Conservation (phyloP, 768 basidiomycete species). For the Lactarius evosmus region DNA sequence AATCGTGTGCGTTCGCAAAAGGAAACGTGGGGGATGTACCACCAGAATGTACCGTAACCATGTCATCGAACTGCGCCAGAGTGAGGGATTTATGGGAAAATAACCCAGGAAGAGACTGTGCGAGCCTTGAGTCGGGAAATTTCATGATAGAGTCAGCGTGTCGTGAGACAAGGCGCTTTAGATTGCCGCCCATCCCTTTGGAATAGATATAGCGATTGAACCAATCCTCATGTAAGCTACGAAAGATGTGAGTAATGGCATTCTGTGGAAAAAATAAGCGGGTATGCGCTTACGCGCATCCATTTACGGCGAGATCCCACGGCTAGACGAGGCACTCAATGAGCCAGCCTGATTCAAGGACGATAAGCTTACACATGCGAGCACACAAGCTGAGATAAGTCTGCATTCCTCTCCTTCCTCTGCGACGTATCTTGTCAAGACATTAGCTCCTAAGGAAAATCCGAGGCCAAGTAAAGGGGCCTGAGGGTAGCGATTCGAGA, state of each 20-base stretch:
- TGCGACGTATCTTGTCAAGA: constrained; percentile 84
- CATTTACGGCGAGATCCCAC: constrained; percentile 46
- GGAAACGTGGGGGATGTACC: constrained; percentile 54
- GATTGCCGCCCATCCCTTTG: constrained; percentile 73
- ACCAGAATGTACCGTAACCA: constrained; percentile 63
- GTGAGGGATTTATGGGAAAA: constrained; percentile 51
- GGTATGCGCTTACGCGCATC: constrained; percentile 31
- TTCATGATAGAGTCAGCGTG: constrained; percentile 48
- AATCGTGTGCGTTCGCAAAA: constrained; percentile 44
- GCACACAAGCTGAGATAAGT: constrained; percentile 59
- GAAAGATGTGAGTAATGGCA: constrained; percentile 6
- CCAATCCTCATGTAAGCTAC: constrained; percentile 54
- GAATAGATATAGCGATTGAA: constrained; percentile 67
- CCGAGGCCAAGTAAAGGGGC: constrained; percentile 85
- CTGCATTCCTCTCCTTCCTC: constrained; percentile 70
- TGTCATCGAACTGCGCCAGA: constrained; percentile 56
- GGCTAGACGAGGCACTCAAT: constrained; percentile 36
- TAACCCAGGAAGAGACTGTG: constrained; percentile 46
- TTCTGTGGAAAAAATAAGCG: neutral
- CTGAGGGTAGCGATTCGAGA: constrained; percentile 65
- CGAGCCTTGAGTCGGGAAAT: constrained; percentile 50
- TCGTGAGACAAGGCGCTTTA: constrained; percentile 53
- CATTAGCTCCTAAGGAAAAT: constrained; percentile 92
- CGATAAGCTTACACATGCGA: constrained; percentile 64
- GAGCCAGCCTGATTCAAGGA: constrained; percentile 15